A percentile compares a stretch with the other conserved stretches of the same genome.
phyloP scores from a whole-genome alignment of 2,329 filamentous ascomycete genomes.

The Fusarium nodosum region DNA sequence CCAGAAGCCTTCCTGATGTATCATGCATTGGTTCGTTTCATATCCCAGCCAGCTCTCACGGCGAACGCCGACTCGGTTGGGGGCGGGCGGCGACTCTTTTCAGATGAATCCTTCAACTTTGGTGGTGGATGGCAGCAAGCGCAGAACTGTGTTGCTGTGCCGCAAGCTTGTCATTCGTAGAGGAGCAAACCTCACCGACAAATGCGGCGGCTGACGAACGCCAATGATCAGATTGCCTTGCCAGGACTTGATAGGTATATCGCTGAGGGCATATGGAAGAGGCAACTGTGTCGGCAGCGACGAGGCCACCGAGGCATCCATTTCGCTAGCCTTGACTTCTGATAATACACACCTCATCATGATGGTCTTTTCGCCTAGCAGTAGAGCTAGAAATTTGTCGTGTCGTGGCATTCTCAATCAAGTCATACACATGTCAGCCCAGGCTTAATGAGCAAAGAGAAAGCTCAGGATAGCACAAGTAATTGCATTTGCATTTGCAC shows the following conservation, averaged over 20 bases:
- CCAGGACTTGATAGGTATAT: conserved; percentile 5
- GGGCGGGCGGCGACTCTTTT: conserved; percentile 15
- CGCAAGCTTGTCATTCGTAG: conserved; percentile 24
- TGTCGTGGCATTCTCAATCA: conserved; percentile 6
- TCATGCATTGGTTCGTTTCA: conserved; percentile 36
- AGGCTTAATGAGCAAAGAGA: conserved; percentile 9
- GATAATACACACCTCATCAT: conserved; percentile 7
- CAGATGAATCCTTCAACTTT: conserved; percentile 5
- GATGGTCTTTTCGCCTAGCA: background rate
- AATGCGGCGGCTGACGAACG: conserved; percentile 17
- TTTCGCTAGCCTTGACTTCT: conserved; percentile 33
- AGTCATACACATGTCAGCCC: conserved; percentile 36
- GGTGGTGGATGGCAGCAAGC: conserved; percentile 16
- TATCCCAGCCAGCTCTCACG: conserved; percentile 10
- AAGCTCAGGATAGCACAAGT: conserved; percentile 20
- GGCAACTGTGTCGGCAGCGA: conserved; percentile 17
- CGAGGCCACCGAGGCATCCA: conserved; percentile 18
- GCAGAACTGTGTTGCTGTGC: conserved; percentile 37
- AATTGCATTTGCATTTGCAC: conserved; percentile 17
- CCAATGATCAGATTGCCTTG: conserved; percentile 14
- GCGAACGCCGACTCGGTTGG: conserved; percentile 22
- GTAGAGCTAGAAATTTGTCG: background rate
- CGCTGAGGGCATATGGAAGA: conserved; percentile 12
- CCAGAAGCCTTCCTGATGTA: conserved; percentile 47
- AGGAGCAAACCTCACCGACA: conserved; percentile 19